A percentile compares a stretch with the other conserved stretches of the same genome.
Conservation (phyloP, 495 filamentous ascomycete genomes). For the Penicillium bialowiezense region DNA sequence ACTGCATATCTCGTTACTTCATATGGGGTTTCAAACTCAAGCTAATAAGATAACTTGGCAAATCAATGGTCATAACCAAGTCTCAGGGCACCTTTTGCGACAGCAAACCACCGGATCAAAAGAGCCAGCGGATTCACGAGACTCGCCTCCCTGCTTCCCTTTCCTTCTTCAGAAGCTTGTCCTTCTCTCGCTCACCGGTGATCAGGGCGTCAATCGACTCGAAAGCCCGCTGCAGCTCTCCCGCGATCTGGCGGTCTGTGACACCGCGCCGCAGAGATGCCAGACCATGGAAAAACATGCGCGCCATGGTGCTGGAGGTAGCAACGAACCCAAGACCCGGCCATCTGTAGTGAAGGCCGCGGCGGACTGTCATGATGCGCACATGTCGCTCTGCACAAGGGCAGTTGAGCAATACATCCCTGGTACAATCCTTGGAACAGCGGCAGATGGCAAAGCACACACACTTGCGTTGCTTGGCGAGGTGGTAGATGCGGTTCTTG, state of each 20-base stretch:
- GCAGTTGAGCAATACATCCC: constrained; percentile 25
- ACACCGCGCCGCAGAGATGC: constrained; percentile 16
- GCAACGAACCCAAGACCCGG: constrained; percentile 10
- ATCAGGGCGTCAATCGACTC: constrained; percentile 26
- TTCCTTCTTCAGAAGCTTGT: too few species aligned
- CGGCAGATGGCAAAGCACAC: constrained; percentile 31
- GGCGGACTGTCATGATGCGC: constrained; percentile 25
- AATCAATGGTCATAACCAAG: too few species aligned
- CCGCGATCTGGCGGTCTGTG: constrained; percentile 13
- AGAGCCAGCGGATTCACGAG: too few species aligned
- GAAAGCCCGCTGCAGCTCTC: constrained; percentile 21
- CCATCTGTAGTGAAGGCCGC: constrained; percentile 10
- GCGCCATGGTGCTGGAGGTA: constrained; percentile 26
- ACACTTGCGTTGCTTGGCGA: constrained; percentile 33
- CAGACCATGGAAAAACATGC: constrained; percentile 29
- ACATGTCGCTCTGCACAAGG: constrained; percentile 37
- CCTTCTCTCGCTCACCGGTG: constrained; percentile 19
- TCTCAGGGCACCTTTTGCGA: not conserved
- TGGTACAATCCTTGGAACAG: constrained; percentile 33
- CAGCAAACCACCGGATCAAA: not conserved
- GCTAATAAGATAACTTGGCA: too few species aligned
- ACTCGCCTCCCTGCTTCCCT: too few species aligned
- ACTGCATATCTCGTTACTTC: too few species aligned
- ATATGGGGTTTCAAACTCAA: too few species aligned
- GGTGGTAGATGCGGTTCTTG: constrained; percentile 13